Evolutionary conservation across 768 basidiomycete genomes (phyloP), one percentile per base, ranked within the genome.

Genomic region (Dacryopinax spathularia): DNA sequence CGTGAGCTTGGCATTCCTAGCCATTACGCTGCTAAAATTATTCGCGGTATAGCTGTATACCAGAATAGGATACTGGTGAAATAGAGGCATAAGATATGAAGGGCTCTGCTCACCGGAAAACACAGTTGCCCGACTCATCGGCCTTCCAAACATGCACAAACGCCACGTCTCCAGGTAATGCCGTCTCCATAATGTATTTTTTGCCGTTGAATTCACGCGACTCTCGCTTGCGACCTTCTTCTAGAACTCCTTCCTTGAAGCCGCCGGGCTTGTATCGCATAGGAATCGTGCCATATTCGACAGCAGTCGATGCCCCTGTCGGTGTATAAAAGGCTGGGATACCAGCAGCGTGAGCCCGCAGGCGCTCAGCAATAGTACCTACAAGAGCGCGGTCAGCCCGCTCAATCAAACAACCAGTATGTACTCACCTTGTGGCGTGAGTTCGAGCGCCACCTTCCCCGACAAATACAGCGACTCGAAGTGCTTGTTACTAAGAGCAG

Each of bases 271-370:
- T 86, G 73, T 90, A 91, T 25, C 85, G 81, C 67, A 87, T 80
- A 29, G 91, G 88, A 69, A 93, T 89, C 2, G 80, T 73, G 1
- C 91, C 91, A 56, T 84, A 76, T 73, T 93, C 88, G 1, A 91
- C 82, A 1, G 89, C 89, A 20, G 91, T 93, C 22, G 81, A 82
- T 7, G 89, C 89, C 16, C 93, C 92, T 0, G 91, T 92, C 16
- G 91, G 92, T 4, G 90, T 95, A 75, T 79, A 94, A 78, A 96
- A 92, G n/a, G 87, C 91, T 18, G 92, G 91, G 65, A 92, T 91
- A 60, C 92, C 92, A 12, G 90, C 88, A 9, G 90, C 91, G 64
- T 90, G 88, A 6, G 92, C 88, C 34, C 91, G 86, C 65, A 93
- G 79, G 64, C 91, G 86, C 71, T 93, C 92, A 16, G 87, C 84